Evolutionary conservation across 2,329 filamentous ascomycete genomes (phyloP).

Genomic region (Dothiorella sarmentorum): DNA sequence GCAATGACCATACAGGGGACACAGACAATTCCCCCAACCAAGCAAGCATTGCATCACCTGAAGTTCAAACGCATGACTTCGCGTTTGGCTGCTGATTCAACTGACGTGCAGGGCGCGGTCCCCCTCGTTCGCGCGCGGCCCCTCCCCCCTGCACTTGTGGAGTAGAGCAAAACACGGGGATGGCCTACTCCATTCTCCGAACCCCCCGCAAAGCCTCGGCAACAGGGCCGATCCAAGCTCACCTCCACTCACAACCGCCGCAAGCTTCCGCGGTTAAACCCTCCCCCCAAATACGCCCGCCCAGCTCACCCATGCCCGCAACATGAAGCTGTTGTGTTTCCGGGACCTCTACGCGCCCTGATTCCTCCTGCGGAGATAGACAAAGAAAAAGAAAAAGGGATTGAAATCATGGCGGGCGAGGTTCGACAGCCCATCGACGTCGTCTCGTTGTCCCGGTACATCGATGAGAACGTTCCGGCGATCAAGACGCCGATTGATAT

Average conservation of each 20-base stretch:
- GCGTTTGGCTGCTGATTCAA: not conserved
- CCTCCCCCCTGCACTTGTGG: too few species aligned
- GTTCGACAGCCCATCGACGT: constrained; percentile 90
- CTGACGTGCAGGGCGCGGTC: not conserved
- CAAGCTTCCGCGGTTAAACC: constrained; percentile 1
- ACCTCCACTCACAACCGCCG: not conserved
- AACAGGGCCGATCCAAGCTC: constrained; percentile 8
- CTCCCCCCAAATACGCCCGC: not conserved
- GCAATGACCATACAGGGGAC: too few species aligned
- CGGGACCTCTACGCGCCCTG: too few species aligned
- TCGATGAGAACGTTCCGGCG: constrained; percentile 72
- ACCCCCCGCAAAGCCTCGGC: constrained; percentile 13
- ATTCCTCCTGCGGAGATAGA: too few species aligned
- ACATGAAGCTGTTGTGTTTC: too few species aligned
- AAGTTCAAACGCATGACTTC: not conserved
- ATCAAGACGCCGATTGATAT: constrained; percentile 80
- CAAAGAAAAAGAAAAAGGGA: too few species aligned
- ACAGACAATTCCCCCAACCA: too few species aligned
- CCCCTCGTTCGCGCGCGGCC: too few species aligned
- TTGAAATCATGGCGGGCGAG: constrained; percentile 74
- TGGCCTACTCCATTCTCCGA: not conserved
- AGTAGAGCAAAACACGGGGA: too few species aligned
- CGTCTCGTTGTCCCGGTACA: constrained; percentile 72
- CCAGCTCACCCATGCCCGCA: not conserved
- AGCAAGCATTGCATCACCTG: not conserved